phyloP scores from a whole-genome alignment of 2,329 filamentous ascomycete species.

The Aureobasidium sp. region DNA sequence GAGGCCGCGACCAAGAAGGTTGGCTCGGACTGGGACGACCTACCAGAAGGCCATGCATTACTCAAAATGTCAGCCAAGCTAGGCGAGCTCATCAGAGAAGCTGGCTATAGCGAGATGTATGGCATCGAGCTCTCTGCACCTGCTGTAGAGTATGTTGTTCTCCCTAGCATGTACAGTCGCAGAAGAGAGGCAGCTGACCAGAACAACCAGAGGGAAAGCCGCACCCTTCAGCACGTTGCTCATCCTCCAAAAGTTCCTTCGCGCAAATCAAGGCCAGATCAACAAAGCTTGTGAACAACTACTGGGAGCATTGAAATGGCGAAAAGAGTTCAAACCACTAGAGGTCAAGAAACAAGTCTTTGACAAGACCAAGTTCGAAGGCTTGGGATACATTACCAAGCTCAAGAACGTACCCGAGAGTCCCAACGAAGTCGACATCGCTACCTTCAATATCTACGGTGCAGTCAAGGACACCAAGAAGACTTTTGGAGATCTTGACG shows the following conservation, averaged over 20 bases:
- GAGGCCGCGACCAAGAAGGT: not conserved
- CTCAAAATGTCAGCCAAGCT: constrained; percentile 53
- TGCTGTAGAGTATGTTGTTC: constrained; percentile 21
- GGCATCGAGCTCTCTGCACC: constrained; percentile 57
- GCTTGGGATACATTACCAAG: constrained; percentile 74
- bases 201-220: constrained; percentile 7
- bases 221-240: constrained; percentile 67
- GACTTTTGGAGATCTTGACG: constrained; percentile 75
- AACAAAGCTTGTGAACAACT: constrained; percentile 72
- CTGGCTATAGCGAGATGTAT: constrained; percentile 74
- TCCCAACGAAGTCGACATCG: constrained; percentile 54
- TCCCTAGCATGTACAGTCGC: constrained; percentile 23
- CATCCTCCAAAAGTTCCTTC: constrained; percentile 86
- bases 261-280: constrained; percentile 75
- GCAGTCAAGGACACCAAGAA: constrained; percentile 71
- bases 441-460: constrained; percentile 93
- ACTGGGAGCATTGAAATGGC: constrained; percentile 71
- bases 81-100: constrained; percentile 49
- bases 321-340: constrained; percentile 66
- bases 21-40: constrained; percentile 20
- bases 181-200: not conserved
- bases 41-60: constrained; percentile 24
- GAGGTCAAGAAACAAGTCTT: constrained; percentile 57
- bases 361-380: constrained; percentile 63
- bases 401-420: constrained; percentile 52